Conservation (phyloP, 2,329 filamentous ascomycete genomes). For the Aspergillus floridensis region DNA sequence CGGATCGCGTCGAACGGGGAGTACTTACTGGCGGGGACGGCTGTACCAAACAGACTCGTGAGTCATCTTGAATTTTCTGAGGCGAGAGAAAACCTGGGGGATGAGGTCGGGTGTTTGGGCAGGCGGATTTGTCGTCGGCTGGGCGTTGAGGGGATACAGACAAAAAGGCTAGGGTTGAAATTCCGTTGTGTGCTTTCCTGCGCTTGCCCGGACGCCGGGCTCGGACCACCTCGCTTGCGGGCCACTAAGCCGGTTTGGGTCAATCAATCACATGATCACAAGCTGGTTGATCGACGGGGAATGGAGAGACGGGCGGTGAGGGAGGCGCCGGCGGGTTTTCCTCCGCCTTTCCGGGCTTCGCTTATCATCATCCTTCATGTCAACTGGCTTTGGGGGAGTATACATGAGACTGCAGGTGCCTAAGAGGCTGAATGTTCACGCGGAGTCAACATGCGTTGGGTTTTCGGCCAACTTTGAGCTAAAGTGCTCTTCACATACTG, state of each 20-base stretch:
- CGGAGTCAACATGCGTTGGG: too few species aligned
- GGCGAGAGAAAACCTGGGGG: slow-evolving; percentile 27
- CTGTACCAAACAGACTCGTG: slow-evolving; percentile 99
- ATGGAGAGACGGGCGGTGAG: background rate
- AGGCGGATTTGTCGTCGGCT: slow-evolving; percentile 34
- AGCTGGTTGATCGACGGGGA: background rate
- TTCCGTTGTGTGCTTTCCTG: slow-evolving; percentile 33
- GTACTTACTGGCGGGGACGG: slow-evolving; percentile 78
- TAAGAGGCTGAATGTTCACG: too few species aligned
- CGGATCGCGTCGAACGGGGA: background rate
- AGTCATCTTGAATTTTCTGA: slow-evolving; percentile 61
- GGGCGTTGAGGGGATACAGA: slow-evolving; percentile 31
- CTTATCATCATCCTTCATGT: background rate
- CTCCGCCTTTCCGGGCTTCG: background rate
- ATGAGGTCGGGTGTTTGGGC: slow-evolving; percentile 32
- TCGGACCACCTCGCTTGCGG: slow-evolving; percentile 34
- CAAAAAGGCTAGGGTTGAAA: slow-evolving; percentile 33
- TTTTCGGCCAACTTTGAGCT: too few species aligned
- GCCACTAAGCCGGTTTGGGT: slow-evolving; percentile 25
- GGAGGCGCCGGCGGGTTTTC: too few species aligned
- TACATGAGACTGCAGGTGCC: too few species aligned
- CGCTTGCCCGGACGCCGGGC: slow-evolving; percentile 18
- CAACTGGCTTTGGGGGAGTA: background rate
- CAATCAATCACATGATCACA: slow-evolving; percentile 13
- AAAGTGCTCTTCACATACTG: too few species aligned